A percentile compares a stretch with the other conserved stretches of the same genome.
phyloP scores from a whole-genome alignment of 768 basidiomycete species.

The Collybiopsis luxurians region DNA sequence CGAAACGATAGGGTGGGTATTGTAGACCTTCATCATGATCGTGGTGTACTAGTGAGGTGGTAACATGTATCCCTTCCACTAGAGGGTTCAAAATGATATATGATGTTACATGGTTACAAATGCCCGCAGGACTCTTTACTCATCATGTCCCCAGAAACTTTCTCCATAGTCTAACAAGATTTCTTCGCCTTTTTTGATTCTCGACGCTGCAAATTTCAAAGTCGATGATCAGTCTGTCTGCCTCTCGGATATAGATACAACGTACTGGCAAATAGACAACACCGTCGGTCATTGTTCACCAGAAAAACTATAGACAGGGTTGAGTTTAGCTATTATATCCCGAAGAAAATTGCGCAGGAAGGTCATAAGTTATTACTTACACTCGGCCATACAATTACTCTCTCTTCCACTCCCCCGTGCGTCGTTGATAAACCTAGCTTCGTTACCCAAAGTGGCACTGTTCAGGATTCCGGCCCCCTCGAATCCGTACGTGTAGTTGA shows the following conservation, averaged over 20 bases:
- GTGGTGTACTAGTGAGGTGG: no score
- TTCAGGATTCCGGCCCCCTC: constrained; percentile 22
- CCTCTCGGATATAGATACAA: not conserved
- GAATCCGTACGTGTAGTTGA: not conserved
- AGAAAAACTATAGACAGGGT: not conserved
- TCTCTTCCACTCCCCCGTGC: not conserved
- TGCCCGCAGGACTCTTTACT: no score
- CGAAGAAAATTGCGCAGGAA: not conserved
- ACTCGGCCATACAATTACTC: not conserved
- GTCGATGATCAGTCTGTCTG: not conserved
- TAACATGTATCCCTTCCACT: no score
- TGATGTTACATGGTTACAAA: no score
- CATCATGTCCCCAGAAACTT: constrained; percentile 9
- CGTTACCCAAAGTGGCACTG: constrained; percentile 41
- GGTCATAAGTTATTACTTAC: not conserved
- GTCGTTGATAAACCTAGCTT: constrained; percentile 43
- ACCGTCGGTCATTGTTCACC: not conserved
- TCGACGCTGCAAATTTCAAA: constrained; percentile 10
- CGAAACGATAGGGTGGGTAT: no score
- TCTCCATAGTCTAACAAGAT: constrained; percentile 21
- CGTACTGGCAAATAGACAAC: not conserved
- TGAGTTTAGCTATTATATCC: not conserved
- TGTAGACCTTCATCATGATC: no score
- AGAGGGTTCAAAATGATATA: no score
- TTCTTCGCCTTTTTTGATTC: constrained; percentile 13